Base-by-base conservation (phyloP, 306 rosid species). In the Cicer arietinum region DNA sequence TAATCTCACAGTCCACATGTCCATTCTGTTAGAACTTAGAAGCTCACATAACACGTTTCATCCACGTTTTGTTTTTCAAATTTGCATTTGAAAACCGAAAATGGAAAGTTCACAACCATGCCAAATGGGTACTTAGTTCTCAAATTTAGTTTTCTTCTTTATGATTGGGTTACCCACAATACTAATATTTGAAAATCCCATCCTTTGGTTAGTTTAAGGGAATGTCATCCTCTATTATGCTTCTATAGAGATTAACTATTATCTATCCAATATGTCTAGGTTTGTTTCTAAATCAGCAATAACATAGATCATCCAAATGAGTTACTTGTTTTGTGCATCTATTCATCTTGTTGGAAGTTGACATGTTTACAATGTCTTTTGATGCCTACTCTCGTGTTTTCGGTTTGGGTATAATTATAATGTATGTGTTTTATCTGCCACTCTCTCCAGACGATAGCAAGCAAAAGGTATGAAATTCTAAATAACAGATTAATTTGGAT, bases 301-400 rank as follows among this genome's bases (percentile, higher is more conserved):
- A 62, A 37, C 10, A 17, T 9, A 64, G 51, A 7, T 48, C 42
- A 12, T 7, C 52, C 37, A 14, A 51, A 6, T 10, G 22, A 18
- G 46, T 66, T 53, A 39, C 62, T 69, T 30, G 67, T 59, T 22
- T 77, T 56, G 35, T 41, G 44, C 60, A 7, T 41, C 10, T 45
- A 54, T 46, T 30, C 51, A 16, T 37, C 42, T 51, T 60, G 22
- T 68, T 51, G 44, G 77, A 45, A 51, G 42, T 67, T 77, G 12
- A 35, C 53, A 48, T 77, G 45, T 51, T 67, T 51, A 57, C 69
- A 10, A 43, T 35, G 22, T 56, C 25, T 14, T 10, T 16, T 77
- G 74, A 44, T 67, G 46, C 16, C 50, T 67, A 65, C 39, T 43
- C 40, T 50, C 43, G n/a, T 54, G 25, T 67, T 77, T 77, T 42